Conservation (phyloP, 129 eudicot genomes). For the Calendula officinalis region DNA sequence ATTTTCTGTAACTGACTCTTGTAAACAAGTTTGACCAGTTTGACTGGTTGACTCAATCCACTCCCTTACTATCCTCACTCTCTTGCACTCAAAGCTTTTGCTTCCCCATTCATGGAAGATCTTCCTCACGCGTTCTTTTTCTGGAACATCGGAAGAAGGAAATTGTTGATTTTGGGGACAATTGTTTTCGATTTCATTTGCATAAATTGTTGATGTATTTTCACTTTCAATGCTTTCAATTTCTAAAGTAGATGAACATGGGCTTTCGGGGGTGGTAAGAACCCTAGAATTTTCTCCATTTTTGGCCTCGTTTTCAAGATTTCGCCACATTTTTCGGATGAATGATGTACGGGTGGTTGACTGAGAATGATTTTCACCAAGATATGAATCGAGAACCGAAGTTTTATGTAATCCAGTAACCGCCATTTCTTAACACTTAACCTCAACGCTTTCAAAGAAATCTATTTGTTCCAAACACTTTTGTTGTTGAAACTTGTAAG, state of each 20-base stretch:
- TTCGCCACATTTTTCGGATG: conserved; percentile 77
- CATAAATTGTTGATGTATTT: background rate
- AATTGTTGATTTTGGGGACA: conserved; percentile 5
- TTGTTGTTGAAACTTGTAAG: conserved; percentile 21
- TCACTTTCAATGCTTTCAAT: conserved; percentile 27
- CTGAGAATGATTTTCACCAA: conserved; percentile 41
- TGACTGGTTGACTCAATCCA: conserved; percentile 59
- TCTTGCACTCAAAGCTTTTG: conserved; percentile 42
- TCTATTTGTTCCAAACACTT: background rate
- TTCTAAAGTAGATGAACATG: conserved; percentile 22
- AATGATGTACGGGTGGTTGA: conserved; percentile 53
- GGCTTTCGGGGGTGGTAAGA: conserved; percentile 22
- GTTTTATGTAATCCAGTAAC: conserved; percentile 42
- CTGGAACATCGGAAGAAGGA: conserved; percentile 15
- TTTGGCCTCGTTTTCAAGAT: conserved; percentile 63
- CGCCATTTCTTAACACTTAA: conserved; percentile 52
- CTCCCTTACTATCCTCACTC: conserved; percentile 64
- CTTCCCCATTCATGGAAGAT: conserved; percentile 28
- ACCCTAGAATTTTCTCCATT: conserved; percentile 16
- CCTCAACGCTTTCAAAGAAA: conserved; percentile 14
- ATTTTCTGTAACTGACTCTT: conserved; percentile 39
- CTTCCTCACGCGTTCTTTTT: conserved; percentile 28
- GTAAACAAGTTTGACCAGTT: conserved; percentile 31
- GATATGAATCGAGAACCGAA: conserved; percentile 36
- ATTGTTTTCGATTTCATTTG: conserved; percentile 21